Evolutionary conservation across 176 grass and related monocot species (phyloP).

Genomic region (Paspalum notatum): DNA sequence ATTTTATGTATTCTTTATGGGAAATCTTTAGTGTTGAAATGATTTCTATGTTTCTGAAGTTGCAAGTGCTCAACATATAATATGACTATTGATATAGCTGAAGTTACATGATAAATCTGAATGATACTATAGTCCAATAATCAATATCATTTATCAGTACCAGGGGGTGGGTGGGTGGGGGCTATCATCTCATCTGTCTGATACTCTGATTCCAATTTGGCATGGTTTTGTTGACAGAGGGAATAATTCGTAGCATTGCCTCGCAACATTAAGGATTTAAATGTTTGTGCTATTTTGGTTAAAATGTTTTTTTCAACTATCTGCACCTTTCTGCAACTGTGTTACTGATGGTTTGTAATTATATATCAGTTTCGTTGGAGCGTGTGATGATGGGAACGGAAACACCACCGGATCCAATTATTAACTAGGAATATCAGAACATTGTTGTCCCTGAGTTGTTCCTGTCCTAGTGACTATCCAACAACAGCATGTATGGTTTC

Average conservation of each 20-base stretch:
- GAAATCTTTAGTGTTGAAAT: neutral
- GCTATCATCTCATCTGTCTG: neutral
- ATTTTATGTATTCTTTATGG: neutral
- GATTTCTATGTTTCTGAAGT: neutral
- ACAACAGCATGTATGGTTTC: neutral
- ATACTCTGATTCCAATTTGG: neutral
- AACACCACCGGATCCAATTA: neutral
- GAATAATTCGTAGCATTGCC: too few species aligned
- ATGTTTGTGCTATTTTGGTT: neutral
- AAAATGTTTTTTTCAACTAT: neutral
- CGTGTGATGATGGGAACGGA: slow-evolving; percentile 25
- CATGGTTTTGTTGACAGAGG: neutral
- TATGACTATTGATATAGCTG: slow-evolving; percentile 1
- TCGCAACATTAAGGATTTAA: slow-evolving; percentile 8
- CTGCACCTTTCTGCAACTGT: neutral
- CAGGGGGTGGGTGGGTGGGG: too few species aligned
- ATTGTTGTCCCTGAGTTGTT: neutral
- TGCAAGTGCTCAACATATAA: slow-evolving; percentile 7
- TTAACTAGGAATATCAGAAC: slow-evolving; percentile 24
- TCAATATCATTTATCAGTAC: neutral
- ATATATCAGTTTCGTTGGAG: slow-evolving; percentile 14
- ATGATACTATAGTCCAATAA: neutral
- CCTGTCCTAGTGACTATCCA: neutral
- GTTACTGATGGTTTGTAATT: slow-evolving; percentile 36
- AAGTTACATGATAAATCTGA: neutral